Conservation (phyloP, 768 basidiomycete genomes). For the Dacryopinax spathularia region DNA sequence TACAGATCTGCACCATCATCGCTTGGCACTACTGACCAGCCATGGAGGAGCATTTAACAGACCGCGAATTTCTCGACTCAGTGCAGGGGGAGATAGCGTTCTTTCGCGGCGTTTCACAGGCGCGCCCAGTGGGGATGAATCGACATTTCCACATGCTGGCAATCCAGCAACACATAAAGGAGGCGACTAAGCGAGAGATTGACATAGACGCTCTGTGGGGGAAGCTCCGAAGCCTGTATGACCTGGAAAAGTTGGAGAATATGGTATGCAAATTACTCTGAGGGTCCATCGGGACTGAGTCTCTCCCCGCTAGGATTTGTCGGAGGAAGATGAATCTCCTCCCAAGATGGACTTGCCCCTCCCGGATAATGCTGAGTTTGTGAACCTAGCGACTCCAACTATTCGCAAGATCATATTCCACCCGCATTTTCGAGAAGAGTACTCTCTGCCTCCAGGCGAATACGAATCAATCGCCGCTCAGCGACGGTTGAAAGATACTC, state of each 20-base stretch:
- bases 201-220: constrained; percentile 54
- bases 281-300: constrained; percentile 8
- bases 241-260: constrained; percentile 58
- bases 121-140: constrained; percentile 71
- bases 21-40: too few relatives aligned
- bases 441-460: constrained; percentile 18
- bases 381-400: constrained; percentile 5
- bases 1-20: too few relatives aligned
- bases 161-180: constrained; percentile 55
- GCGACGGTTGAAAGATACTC: constrained; percentile 36
- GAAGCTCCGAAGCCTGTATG: constrained; percentile 57
- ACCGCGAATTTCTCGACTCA: constrained; percentile 40
- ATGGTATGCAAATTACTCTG: constrained; percentile 41
- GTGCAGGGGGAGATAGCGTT: constrained; percentile 75
- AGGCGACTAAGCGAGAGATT: constrained; percentile 51
- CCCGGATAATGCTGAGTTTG: not conserved
- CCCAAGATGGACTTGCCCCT: constrained; percentile 6
- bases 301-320: not conserved
- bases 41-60: too few relatives aligned
- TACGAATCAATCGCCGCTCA: constrained; percentile 21
- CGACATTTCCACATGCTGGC: constrained; percentile 68
- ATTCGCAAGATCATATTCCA: constrained; percentile 3
- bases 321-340: constrained; percentile 4
- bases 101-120: constrained; percentile 67
- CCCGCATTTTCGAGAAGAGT: constrained; percentile 17